phyloP scores from a whole-genome alignment of 2,329 filamentous ascomycete species.

The Cordyceps javanica region DNA sequence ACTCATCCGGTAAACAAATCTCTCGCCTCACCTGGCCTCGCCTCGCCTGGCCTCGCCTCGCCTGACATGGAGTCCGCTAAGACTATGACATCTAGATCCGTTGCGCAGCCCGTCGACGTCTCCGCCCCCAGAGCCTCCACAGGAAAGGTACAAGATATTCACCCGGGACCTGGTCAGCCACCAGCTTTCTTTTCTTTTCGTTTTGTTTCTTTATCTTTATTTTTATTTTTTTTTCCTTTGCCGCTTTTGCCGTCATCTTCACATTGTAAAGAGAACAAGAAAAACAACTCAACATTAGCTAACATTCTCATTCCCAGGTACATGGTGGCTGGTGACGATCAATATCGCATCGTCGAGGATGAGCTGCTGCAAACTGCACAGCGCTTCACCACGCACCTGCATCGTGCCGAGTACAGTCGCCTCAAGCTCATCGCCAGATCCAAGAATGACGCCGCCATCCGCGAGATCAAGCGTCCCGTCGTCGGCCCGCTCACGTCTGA shows the following conservation, averaged over 20 bases:
- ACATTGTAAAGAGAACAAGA: neutral
- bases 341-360: constrained; percentile 78
- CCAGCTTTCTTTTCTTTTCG: neutral
- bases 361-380: constrained; percentile 64
- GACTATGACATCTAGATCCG: constrained; percentile 15
- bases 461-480: constrained; percentile 45
- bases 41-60: neutral
- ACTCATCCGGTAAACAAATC: constrained; percentile 2
- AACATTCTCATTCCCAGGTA: constrained; percentile 40
- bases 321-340: constrained; percentile 69
- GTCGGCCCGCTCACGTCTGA: constrained; percentile 30
- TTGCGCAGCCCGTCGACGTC: constrained; percentile 42
- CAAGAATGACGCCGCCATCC: constrained; percentile 47
- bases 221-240: neutral
- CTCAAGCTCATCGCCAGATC: constrained; percentile 52
- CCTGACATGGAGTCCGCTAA: constrained; percentile 12
- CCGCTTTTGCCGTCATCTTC: neutral
- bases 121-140: constrained; percentile 42
- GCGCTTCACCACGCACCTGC: constrained; percentile 66
- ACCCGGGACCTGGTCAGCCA: neutral
- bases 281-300: neutral
- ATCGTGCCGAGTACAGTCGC: constrained; percentile 69
- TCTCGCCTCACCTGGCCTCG: neutral
- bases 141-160: constrained; percentile 34
- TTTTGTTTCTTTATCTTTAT: neutral